Evolutionary conservation across 176 grass and related monocot species (phyloP).

Genomic region (Alloteropsis semialata): DNA sequence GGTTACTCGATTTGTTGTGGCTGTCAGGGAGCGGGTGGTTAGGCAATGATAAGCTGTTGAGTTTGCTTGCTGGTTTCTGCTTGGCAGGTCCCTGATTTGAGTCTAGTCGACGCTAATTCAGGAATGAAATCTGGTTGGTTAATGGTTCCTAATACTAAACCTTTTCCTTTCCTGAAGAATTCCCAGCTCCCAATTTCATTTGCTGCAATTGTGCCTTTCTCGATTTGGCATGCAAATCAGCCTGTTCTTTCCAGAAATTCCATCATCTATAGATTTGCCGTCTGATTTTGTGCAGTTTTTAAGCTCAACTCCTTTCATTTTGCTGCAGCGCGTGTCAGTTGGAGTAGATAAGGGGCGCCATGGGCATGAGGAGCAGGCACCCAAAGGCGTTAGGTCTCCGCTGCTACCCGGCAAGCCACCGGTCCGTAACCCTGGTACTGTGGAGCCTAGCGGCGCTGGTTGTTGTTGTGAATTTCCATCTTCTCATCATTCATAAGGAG

Average conservation of each 20-base stretch:
- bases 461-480: constrained; percentile 66
- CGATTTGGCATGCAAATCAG: background rate
- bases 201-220: background rate
- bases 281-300: background rate
- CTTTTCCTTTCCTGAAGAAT: background rate
- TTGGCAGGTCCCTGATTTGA: background rate
- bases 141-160: background rate
- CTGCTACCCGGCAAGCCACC: constrained; percentile 51
- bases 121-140: constrained; percentile 25
- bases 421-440: constrained; percentile 39
- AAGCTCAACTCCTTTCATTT: background rate
- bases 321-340: constrained; percentile 42
- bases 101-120: background rate
- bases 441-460: constrained; percentile 59
- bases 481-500: constrained; percentile 42
- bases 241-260: background rate
- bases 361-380: constrained; percentile 65
- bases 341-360: constrained; percentile 48
- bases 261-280: background rate
- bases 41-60: constrained; percentile 4
- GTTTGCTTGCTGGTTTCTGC: background rate
- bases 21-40: background rate
- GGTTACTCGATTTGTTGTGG: background rate
- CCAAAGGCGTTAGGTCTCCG: constrained; percentile 52
- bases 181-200: background rate